These are phyloP conservation scores for Combretum micranthum DNA, from an alignment of 345 rosid genomes.

Conservation along the genomic window DNA sequence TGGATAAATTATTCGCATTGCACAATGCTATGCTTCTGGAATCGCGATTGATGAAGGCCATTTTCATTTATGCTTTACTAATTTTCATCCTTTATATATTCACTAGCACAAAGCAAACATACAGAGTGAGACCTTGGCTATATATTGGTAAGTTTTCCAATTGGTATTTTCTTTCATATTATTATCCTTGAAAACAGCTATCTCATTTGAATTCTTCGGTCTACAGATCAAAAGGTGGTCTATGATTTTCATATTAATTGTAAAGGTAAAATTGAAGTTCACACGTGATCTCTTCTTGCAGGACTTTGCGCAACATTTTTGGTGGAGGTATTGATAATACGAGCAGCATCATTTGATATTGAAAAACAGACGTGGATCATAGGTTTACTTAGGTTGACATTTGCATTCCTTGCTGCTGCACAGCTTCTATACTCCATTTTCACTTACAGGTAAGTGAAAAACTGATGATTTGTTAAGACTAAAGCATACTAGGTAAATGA, in stretches of 20 bases:
- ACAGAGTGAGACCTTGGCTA: conserved; percentile 57
- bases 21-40: conserved; percentile 83
- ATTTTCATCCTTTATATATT: conserved; percentile 71
- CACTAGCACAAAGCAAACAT: conserved; percentile 94
- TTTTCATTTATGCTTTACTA: conserved; percentile 50
- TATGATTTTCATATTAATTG: no score
- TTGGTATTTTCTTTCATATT: no score
- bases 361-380: conserved; percentile 45
- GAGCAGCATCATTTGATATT: conserved; percentile 24
- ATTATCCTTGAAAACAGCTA: neutral
- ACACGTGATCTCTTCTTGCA: conserved; percentile 10
- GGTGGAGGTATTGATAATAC: conserved; percentile 46
- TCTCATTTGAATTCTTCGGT: neutral
- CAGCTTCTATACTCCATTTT: conserved; percentile 59
- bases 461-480: neutral
- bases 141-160: conserved; percentile 48
- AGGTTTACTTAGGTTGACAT: conserved; percentile 32
- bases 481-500: neutral
- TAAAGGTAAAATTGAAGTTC: neutral
- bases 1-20: conserved; percentile 71
- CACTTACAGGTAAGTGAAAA: conserved; percentile 51
- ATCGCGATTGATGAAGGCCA: conserved; percentile 66
- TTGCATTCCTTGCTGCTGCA: conserved; percentile 26
- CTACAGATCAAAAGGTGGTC: neutral
- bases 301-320: conserved; percentile 51